Percentiles rank a stretch among this genome's conserved stretches.
These are phyloP conservation scores for Quillaja saponaria DNA, from an alignment of 306 rosid species.

Conservation along the genomic window DNA sequence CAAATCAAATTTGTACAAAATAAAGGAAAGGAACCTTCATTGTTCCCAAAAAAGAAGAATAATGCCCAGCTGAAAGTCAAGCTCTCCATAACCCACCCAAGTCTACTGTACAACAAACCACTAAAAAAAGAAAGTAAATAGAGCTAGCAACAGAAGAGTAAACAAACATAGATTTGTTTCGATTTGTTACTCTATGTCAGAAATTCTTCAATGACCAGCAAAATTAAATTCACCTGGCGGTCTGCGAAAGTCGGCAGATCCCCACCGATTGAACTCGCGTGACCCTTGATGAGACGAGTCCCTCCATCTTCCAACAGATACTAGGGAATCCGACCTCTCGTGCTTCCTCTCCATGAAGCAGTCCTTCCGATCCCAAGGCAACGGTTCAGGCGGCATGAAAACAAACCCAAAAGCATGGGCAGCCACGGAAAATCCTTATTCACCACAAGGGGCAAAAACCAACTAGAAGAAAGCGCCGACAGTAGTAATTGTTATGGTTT, in stretches of 20 bases:
- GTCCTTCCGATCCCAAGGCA: slow-evolving; percentile 98
- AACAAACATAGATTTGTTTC: neutral
- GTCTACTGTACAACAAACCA: neutral
- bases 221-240: slow-evolving; percentile 57
- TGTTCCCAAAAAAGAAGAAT: too few relatives aligned
- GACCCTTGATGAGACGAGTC: slow-evolving; percentile 77
- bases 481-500: slow-evolving; percentile 11
- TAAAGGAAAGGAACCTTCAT: too few relatives aligned
- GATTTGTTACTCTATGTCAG: neutral
- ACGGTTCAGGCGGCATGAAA: slow-evolving; percentile 99
- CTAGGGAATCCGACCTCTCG: slow-evolving; percentile 83
- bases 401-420: slow-evolving; percentile 81
- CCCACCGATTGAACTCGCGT: slow-evolving; percentile 79
- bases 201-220: neutral
- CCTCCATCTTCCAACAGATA: slow-evolving; percentile 86
- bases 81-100: slow-evolving; percentile 2
- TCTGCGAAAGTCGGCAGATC: slow-evolving; percentile 78
- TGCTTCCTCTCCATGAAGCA: slow-evolving; percentile 97
- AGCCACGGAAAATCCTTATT: slow-evolving; percentile 42
- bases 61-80: neutral
- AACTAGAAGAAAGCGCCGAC: slow-evolving; percentile 6
- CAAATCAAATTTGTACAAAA: too few relatives aligned
- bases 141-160: neutral
- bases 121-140: neutral
- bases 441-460: slow-evolving; percentile 10